Conservation (phyloP, 371 early-diverging fungal species). For the Mortierella sp. region DNA sequence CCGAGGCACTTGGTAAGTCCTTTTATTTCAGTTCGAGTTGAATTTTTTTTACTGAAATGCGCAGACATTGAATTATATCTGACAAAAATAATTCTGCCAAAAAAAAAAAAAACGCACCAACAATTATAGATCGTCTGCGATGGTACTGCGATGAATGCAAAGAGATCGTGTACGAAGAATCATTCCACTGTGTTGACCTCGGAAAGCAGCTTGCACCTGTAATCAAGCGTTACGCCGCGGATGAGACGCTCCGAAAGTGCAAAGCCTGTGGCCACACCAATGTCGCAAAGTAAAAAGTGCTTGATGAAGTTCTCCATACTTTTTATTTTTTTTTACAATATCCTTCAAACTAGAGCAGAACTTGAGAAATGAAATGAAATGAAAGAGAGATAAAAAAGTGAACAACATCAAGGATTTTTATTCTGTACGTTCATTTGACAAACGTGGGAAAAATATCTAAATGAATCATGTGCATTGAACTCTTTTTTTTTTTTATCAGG, state of each 20-base stretch:
- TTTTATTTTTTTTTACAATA: neutral
- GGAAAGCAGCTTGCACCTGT: slow-evolving; percentile 93
- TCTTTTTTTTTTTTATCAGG: too few species aligned
- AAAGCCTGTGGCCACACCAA: slow-evolving; percentile 81
- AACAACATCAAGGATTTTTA: too few species aligned
- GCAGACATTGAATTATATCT: neutral
- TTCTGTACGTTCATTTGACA: neutral
- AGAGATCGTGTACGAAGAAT: slow-evolving; percentile 87
- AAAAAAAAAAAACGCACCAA: neutral
- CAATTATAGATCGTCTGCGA: slow-evolving; percentile 77
- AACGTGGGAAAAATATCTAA: neutral
- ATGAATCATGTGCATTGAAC: too few species aligned
- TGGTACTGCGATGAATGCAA: slow-evolving; percentile 96
- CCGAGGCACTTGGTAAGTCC: slow-evolving; percentile 77
- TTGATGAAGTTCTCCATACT: neutral
- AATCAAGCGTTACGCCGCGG: slow-evolving; percentile 82
- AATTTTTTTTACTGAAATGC: slow-evolving; percentile 16
- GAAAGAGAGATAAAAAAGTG: neutral
- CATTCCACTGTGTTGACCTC: slow-evolving; percentile 90
- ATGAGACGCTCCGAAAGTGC: slow-evolving; percentile 80
- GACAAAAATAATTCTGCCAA: neutral
- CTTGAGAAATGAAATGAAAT: neutral
- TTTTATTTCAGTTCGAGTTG: neutral
- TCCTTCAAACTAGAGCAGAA: neutral
- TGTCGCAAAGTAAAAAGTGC: slow-evolving; percentile 61